Base-by-base conservation (phyloP, 2,329 filamentous ascomycete genomes). In the Pseudogymnoascus verrucosus region DNA sequence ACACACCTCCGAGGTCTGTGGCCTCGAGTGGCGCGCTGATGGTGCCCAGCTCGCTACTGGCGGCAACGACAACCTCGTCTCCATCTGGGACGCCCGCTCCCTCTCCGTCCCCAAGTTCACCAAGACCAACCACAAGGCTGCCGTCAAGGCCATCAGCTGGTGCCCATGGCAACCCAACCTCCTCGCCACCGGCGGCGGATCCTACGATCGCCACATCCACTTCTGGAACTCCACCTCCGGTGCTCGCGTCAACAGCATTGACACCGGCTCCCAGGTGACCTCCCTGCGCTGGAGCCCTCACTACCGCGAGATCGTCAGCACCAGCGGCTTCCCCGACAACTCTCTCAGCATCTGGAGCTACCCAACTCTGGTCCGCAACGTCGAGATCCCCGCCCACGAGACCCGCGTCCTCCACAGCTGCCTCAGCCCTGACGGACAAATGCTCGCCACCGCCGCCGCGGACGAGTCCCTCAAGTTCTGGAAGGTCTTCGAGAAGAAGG, bases 141-240 rank as follows among this genome's bases (percentile, higher is more conserved):
- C 95, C 51, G 93, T 99, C 79, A 99, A 99, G 85, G 95, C 95
- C 65, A 86, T 99, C 54, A 90, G 92, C 67, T 99, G 95, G 95
- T 99, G 95, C 83, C 95, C 95, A 47, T 99, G 95, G 95, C 95
- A 96, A 80, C 87, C 91, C 77, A 98, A 97, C 82, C 87, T 98
- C 60, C 89, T 99, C 59, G 95, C 95, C 64, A 98, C 95, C 47
- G 95, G 95, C 64, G 95, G 95, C 73, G 95, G 95, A 70, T 96
- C 91, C 47, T 96, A 97, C 77, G 95, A 99, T 76, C 90, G 92
- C 70, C 90, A 97, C 79, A 99, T 99, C 77, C 95, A 99, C 82
- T 99, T 99, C 85, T 99, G 95, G 95, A 99, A 99, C 84, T 96
- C 93, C 57, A 98, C 95, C 21, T 96, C 93, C 4, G 95, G 95